A percentile compares a stretch with the other conserved stretches of the same genome.
Evolutionary conservation across 768 basidiomycete species (phyloP).

Genomic region (Pleurotus cornucopiae): DNA sequence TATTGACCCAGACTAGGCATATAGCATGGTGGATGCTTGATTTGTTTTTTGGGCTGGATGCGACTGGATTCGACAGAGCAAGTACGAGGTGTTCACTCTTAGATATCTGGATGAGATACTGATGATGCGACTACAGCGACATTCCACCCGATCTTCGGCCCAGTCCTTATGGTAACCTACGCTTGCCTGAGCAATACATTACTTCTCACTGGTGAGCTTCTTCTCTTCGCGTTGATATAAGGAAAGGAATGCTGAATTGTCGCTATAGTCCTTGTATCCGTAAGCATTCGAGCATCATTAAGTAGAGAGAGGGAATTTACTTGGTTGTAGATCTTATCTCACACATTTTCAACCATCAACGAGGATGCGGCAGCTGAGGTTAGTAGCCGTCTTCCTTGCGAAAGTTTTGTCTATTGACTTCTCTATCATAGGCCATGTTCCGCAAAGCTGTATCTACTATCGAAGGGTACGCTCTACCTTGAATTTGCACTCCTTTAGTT

Average conservation of each 20-base stretch:
- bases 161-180: slow-evolving; percentile 86
- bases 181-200: slow-evolving; percentile 92
- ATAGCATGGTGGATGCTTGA: slow-evolving; percentile 97
- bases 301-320: neutral
- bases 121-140: slow-evolving; percentile 33
- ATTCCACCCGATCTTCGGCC: slow-evolving; percentile 88
- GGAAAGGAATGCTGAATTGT: slow-evolving; percentile 8
- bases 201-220: slow-evolving; percentile 68
- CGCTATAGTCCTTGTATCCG: slow-evolving; percentile 68
- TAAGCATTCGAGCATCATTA: slow-evolving; percentile 27
- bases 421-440: slow-evolving; percentile 75
- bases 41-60: slow-evolving; percentile 93
- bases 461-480: slow-evolving; percentile 61
- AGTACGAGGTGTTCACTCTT: slow-evolving; percentile 41
- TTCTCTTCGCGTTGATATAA: neutral
- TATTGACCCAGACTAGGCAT: slow-evolving; percentile 11
- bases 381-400: slow-evolving; percentile 6
- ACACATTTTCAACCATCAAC: slow-evolving; percentile 92
- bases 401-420: neutral
- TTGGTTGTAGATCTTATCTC: slow-evolving; percentile 72
- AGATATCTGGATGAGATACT: neutral
- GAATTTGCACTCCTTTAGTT: neutral
- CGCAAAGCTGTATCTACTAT: slow-evolving; percentile 90
- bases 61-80: slow-evolving; percentile 79
- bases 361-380: slow-evolving; percentile 93